Base-by-base conservation (phyloP, 2,329 filamentous ascomycete species). In the Xylariaceae sp. region DNA sequence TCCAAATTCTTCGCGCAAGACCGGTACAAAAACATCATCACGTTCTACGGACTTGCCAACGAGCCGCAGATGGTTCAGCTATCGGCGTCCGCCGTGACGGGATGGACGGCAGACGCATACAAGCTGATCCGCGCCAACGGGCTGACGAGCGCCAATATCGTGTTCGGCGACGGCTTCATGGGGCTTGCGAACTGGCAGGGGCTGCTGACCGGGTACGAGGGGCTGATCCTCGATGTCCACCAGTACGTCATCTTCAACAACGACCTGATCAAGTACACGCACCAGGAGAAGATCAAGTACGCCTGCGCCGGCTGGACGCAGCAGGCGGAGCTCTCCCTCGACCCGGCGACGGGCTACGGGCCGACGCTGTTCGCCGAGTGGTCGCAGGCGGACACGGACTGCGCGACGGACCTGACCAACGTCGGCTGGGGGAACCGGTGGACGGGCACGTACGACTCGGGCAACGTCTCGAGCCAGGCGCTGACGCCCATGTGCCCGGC, bases 181-280 rank as follows among this genome's bases (percentile, higher is more conserved):
- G 93, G 93, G 9, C 82, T 97, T 4, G 80, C 81, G 61, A 93
- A 95, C 67, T 99, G 94, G 94, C 86, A 96, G 70, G 91, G 90
- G 33, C 81, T 89, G 70, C 82, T 97, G 62, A 83, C 88, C 62
- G 79, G 81, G 18, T 82, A 89, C 67, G 79, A 87, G 40, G 82
- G 86, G 59, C 78, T 97, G 60, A 83, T 96, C 15, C 84, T 99
- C n/a, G 94, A 99, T 73, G 94, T 95, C 30, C 94, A 99, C 74
- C 93, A 97, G 73, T 99, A 99, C 72, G 91, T 96, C 67, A 97
- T 97, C 72, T 99, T 99, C 81, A 97, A 99, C 79, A 84, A 84
- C 32, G 86, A 88, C 61, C 91, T 96, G 72, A 88, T 99, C 67
- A 82, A 84, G 41, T 87, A 88, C 67, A 87, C 87, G 50, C 94